phyloP scores from a whole-genome alignment of 257 asterid genomes.

The Solanum chmielewskii region DNA sequence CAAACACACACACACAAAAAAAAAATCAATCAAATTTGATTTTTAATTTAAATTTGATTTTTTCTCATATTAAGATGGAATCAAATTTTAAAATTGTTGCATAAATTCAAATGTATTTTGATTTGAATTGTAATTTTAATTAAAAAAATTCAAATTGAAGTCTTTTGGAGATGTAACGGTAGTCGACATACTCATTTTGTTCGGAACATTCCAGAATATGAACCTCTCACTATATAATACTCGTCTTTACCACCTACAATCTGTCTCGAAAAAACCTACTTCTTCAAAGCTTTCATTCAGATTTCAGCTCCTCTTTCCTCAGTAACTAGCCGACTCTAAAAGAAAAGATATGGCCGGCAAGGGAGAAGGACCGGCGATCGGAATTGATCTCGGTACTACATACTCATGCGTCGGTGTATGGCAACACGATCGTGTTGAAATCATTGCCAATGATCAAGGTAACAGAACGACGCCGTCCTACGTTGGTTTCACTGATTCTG shows the following conservation, averaged over 20 bases:
- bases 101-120: not conserved
- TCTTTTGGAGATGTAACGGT: conserved; percentile 15
- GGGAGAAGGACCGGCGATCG: conserved; percentile 85
- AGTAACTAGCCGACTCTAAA: conserved; percentile 3
- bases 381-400: conserved; percentile 81
- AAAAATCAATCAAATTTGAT: no score
- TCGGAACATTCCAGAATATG: conserved; percentile 44
- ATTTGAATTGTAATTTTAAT: not conserved
- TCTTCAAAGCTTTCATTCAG: not conserved
- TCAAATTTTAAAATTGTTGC: not conserved
- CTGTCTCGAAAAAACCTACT: conserved; percentile 14
- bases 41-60: no score
- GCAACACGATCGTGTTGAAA: conserved; percentile 90
- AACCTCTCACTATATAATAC: conserved; percentile 2
- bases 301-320: not conserved
- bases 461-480: conserved; percentile 82
- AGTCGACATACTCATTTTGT: not conserved
- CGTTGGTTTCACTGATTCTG: conserved; percentile 68
- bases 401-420: conserved; percentile 90
- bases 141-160: not conserved
- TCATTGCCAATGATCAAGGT: conserved; percentile 86
- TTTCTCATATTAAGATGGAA: not conserved
- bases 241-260: fast-evolving
- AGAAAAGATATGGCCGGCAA: conserved; percentile 54
- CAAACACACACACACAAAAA: no score